Percentiles rank a stretch among this genome's conserved stretches.
Evolutionary conservation across 169 alveolate genomes (phyloP).

Genomic region (Plasmodium sp.): DNA sequence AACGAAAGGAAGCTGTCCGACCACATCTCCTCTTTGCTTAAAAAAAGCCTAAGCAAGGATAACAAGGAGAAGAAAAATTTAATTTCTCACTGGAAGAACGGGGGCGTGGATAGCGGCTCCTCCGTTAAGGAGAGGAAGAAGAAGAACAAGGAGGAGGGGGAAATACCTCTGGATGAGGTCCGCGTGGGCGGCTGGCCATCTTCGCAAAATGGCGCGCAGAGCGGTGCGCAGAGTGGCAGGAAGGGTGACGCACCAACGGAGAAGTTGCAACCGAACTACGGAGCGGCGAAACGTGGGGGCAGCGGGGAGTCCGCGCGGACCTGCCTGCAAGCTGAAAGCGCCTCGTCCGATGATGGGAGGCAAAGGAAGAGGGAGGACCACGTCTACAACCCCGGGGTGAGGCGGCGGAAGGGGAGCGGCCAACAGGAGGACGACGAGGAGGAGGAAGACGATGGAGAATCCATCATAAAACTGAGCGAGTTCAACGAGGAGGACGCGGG

Average conservation of each 20-base stretch:
- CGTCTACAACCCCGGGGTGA: neutral
- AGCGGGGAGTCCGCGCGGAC: neutral
- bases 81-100: neutral
- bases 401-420: neutral
- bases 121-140: neutral
- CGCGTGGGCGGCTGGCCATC: neutral
- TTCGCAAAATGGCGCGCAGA: neutral
- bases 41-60: conserved; percentile 10
- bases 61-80: neutral
- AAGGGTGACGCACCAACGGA: neutral
- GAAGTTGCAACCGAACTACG: neutral
- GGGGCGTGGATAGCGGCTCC: neutral
- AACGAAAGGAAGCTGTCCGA: conserved; percentile 60
- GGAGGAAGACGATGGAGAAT: neutral
- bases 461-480: conserved; percentile 25
- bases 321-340: neutral
- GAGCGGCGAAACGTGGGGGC: neutral
- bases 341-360: neutral
- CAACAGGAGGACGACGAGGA: too few relatives aligned
- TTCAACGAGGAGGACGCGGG: conserved; percentile 10
- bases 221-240: neutral
- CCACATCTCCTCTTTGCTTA: conserved; percentile 45
- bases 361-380: neutral
- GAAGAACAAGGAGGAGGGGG: neutral
- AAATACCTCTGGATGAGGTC: neutral